A percentile compares a stretch with the other conserved stretches of the same genome.
phyloP scores from a whole-genome alignment of 169 alveolate genomes.

The Besnoitia besnoiti region DNA sequence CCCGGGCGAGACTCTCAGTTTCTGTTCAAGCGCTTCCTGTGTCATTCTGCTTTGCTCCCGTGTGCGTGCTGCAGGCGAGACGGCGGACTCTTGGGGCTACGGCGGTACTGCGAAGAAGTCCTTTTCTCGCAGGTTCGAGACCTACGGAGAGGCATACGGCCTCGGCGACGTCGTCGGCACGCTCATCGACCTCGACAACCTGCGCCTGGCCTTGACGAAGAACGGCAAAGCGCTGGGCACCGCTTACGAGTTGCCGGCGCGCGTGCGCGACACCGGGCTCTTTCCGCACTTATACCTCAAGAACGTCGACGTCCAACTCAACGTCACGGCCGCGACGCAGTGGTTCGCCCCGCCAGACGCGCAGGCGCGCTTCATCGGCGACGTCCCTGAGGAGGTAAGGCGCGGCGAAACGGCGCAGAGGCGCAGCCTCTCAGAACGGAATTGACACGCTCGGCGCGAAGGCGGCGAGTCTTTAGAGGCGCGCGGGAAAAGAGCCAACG shows the following conservation, averaged over 20 bases:
- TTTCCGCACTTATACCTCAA: slow-evolving; percentile 51
- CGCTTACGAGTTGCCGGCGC: slow-evolving; percentile 51
- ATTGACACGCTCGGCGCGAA: no score
- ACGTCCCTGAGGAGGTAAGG: slow-evolving; percentile 19
- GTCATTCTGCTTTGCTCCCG: background rate
- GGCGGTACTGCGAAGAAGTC: slow-evolving; percentile 68
- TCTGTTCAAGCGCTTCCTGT: no score
- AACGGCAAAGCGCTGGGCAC: slow-evolving; percentile 44
- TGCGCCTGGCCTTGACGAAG: slow-evolving; percentile 20
- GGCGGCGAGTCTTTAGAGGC: no score
- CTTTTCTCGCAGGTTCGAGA: background rate
- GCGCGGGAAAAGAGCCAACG: no score
- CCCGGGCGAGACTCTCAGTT: no score
- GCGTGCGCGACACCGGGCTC: slow-evolving; percentile 52
- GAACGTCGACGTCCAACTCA: slow-evolving; percentile 39
- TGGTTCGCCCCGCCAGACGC: slow-evolving; percentile 49
- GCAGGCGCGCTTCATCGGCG: slow-evolving; percentile 41
- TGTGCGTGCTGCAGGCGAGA: slow-evolving; percentile 40
- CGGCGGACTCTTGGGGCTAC: slow-evolving; percentile 59
- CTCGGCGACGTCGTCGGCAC: slow-evolving; percentile 56
- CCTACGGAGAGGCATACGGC: slow-evolving; percentile 56
- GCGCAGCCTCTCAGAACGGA: no score
- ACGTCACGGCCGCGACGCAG: background rate
- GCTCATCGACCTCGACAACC: slow-evolving; percentile 32
- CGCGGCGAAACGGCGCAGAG: background rate